A percentile compares a stretch with the other conserved stretches of the same genome.
phyloP scores from a whole-genome alignment of 192 early-diverging fungal genomes.

The Podila epigama region DNA sequence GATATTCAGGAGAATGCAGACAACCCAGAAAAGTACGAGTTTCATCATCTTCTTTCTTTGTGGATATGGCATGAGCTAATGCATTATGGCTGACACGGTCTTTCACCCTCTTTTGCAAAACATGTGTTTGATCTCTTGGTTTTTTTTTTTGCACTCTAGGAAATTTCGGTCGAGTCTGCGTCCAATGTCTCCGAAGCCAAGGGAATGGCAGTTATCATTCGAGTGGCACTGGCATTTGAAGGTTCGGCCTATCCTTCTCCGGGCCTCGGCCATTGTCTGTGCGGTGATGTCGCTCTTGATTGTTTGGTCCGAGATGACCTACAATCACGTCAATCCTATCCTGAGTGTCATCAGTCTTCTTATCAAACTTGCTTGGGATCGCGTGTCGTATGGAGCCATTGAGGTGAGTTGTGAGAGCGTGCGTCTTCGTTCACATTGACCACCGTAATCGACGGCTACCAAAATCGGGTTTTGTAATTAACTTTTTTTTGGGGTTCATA shows the following conservation, averaged over 20 bases:
- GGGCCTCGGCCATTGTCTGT: conserved; percentile 64
- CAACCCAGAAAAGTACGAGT: conserved; percentile 66
- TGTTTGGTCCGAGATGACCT: conserved; percentile 96
- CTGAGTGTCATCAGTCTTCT: conserved; percentile 79
- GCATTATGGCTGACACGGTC: background rate
- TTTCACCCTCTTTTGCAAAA: background rate
- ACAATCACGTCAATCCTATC: conserved; percentile 70
- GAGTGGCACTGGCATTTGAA: conserved; percentile 90
- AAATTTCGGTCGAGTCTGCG: conserved; percentile 63
- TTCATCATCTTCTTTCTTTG: background rate
- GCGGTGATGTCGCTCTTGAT: conserved; percentile 71
- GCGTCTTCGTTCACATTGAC: no score
- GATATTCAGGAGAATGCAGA: conserved; percentile 79
- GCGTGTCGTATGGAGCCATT: conserved; percentile 64
- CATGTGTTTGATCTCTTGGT: background rate
- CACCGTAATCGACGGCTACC: no score
- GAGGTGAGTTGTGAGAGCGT: conserved; percentile 51
- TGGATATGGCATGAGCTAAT: background rate
- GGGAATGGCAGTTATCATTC: conserved; percentile 40
- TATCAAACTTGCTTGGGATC: conserved; percentile 53
- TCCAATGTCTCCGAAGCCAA: conserved; percentile 55
- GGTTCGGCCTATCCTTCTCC: conserved; percentile 71
- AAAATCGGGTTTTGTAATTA: no score
- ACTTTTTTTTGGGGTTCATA: background rate
- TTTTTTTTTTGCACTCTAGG: conserved; percentile 8